Base-by-base conservation (phyloP, 176 grass and related monocot species). In the Oryza rufipogon region DNA sequence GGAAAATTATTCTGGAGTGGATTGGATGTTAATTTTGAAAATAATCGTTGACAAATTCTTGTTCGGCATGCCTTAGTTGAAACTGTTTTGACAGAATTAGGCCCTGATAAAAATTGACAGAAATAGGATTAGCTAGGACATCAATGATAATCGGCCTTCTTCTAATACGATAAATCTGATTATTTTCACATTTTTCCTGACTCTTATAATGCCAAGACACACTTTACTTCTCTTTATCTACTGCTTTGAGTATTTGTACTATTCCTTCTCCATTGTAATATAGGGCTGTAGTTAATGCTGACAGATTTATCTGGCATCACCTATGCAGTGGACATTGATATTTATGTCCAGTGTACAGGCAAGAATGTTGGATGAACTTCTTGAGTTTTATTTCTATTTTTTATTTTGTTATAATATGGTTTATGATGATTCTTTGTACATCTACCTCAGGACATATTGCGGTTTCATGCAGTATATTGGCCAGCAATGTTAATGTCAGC, bases 391-490 rank as follows among this genome's bases (percentile, higher is more conserved):
- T 56, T 11, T 48, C 19, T 69, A 45, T 42, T 78, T 51, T 32
- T 56, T 2, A 17, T 56, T 73, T 32, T 9, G 6, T 52, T 68
- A 60, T 12, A 63, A 70, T 81, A 69, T 64, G 7, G 19, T 68
- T 51, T 82, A 19, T 93, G 73, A 88, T 79, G 12, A 75, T 63
- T 75, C 88, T 64, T 49, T 89, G 49, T 75, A 6, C 26, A 38
- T 86, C 58, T 79, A 32, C 64, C 74, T 86, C 83, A 98, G 91
- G 96, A 98, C 83, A 98, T 95, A 84, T 92, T 98, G 77, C 85
- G 93, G 81, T 98, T 95, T 78, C 96, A 98, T 85, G 96, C 91
- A 71, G 86, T 98, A 89, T 98, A 98, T 88, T 98, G 96, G 93
- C 96, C 96, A 85, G 93, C 93, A 73, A 98, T 98, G 91, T 76